These are phyloP conservation scores for Acanthamoeba castellanii DNA, from an alignment of 208 protist genomes.

Conservation along the genomic window DNA sequence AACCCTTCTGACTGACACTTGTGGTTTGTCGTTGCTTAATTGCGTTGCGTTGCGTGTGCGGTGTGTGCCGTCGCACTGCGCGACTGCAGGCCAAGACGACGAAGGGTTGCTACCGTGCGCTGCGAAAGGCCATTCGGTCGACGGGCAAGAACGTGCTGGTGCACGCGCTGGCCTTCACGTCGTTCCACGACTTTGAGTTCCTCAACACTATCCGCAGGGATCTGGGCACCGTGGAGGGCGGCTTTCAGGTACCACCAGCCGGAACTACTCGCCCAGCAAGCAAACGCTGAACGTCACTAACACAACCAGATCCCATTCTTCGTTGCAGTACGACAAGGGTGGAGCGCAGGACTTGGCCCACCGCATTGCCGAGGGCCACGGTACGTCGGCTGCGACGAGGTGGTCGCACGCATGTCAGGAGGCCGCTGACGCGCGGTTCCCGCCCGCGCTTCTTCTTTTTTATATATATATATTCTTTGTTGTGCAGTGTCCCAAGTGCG, in stretches of 20 bases:
- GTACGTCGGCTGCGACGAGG: neutral
- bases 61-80: too few relatives aligned
- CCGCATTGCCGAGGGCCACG: constrained; percentile 41
- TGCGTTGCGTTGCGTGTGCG: neutral
- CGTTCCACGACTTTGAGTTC: constrained; percentile 28
- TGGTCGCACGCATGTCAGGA: neutral
- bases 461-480: too few relatives aligned
- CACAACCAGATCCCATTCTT: neutral
- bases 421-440: neutral
- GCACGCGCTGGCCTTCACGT: constrained; percentile 10
- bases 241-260: neutral
- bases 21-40: neutral
- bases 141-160: neutral
- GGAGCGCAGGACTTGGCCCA: constrained; percentile 52
- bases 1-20: neutral
- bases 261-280: too few relatives aligned
- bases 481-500: constrained; percentile 59
- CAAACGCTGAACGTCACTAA: neutral
- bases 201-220: neutral
- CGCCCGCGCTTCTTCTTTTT: neutral
- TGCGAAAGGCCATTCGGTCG: neutral
- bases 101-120: neutral
- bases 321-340: constrained; percentile 21
- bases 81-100: neutral
- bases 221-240: neutral